phyloP scores from a whole-genome alignment of 2,329 filamentous ascomycete genomes.

The Pezicula carpinea region DNA sequence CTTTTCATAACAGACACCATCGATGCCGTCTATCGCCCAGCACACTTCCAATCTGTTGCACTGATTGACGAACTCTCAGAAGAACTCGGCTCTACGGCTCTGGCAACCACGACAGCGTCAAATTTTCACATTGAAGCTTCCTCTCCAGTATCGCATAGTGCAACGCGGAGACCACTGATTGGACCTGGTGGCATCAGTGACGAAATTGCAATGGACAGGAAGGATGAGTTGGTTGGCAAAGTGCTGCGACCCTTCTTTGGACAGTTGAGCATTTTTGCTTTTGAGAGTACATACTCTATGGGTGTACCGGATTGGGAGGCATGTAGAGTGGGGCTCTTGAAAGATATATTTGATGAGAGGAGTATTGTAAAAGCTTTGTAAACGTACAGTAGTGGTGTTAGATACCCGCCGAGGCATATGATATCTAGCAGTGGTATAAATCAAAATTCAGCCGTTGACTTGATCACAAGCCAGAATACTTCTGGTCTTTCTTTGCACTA shows the following conservation, averaged over 20 bases:
- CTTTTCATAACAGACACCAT: conserved; percentile 96
- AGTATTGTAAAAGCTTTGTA: conserved; percentile 54
- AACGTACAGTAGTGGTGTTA: not conserved
- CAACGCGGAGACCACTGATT: conserved; percentile 35
- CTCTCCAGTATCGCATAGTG: conserved; percentile 17
- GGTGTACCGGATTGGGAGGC: conserved; percentile 59
- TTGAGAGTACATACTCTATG: conserved; percentile 91
- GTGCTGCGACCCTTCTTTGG: conserved; percentile 85
- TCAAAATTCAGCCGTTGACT: too few relatives aligned
- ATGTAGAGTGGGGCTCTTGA: conserved; percentile 60
- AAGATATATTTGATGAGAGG: conserved; percentile 75
- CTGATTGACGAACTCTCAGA: conserved; percentile 83
- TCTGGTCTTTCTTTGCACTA: too few relatives aligned
- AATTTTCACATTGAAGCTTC: conserved; percentile 7
- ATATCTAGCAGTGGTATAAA: too few relatives aligned
- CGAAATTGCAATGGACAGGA: conserved; percentile 52
- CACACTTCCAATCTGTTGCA: conserved; percentile 63
- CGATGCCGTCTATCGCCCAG: conserved; percentile 83
- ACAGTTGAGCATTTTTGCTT: conserved; percentile 86
- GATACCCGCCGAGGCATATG: too few relatives aligned
- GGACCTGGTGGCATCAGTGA: conserved; percentile 44
- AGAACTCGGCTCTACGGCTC: conserved; percentile 44
- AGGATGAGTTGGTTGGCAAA: conserved; percentile 67
- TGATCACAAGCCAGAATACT: too few relatives aligned
- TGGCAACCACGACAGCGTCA: conserved; percentile 12